Evolutionary conservation across 441 rosid genomes (phyloP), one percentile per base, ranked within the genome.

Genomic region (Aquilaria agallochum): DNA sequence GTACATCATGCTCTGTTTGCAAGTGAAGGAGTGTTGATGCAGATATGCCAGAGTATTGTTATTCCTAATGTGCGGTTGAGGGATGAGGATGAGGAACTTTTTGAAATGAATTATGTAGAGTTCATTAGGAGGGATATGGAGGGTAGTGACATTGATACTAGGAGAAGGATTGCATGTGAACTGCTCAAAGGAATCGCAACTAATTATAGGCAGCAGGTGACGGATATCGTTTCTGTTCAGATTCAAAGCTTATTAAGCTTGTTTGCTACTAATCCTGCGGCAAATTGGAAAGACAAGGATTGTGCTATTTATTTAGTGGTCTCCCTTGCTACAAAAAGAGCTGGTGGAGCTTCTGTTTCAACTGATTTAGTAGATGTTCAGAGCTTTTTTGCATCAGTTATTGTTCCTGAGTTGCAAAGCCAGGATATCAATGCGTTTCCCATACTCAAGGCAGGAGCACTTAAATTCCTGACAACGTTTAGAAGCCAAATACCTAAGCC

Each of bases 111-210:
- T 68, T 95, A 80, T 55, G 75, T 95, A 12, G 97, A 95, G 82
- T 95, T 91, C 65, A 85, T 95, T 64, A 82, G 99, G 73, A 89
- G 99, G 74, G 99, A 95, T 69, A 95, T 95, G 99, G 99, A 95
- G 68, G 99, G 97, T 50, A 95, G 99, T 68, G 99, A 95, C 76
- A 78, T 87, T 72, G 97, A 95, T 45, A 95, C 99, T 3, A 86
- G 92, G 72, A 87, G 99, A 76, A 91, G 99, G 70, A 95, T 95
- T 66, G 96, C 97, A 0, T 95, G 99, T 66, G 99, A 95, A 60
- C 74, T 95, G 65, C 88, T 95, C 20, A 91, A 95, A 72, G 99
- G 99, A 45, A 88, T 95, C 69, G 97, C 95, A 2, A 67, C 89
- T 9, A 86, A 89, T 75, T 89, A 89, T 76, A 86, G 81, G 77